Evolutionary conservation across 2,329 filamentous ascomycete species (phyloP).

Genomic region (Phaeophleospora eucalypticola): DNA sequence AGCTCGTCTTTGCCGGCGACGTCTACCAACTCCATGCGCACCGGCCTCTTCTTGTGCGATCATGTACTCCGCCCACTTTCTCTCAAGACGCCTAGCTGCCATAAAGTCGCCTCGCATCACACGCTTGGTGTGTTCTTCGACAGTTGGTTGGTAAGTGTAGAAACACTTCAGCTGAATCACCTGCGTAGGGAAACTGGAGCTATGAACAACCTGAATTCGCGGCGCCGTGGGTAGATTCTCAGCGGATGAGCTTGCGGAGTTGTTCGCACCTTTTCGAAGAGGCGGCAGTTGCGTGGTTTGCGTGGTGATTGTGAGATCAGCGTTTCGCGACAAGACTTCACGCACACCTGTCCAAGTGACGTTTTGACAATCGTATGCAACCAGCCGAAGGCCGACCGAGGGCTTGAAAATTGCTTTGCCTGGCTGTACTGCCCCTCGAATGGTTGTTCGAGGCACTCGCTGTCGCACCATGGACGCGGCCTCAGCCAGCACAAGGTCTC

Average conservation of each 20-base stretch:
- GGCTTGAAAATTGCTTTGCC: slow-evolving; percentile 27
- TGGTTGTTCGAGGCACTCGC: slow-evolving; percentile 40
- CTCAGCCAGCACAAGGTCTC: slow-evolving; percentile 79
- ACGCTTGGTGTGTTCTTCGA: slow-evolving; percentile 87
- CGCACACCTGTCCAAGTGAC: slow-evolving; percentile 90
- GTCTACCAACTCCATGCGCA: slow-evolving; percentile 59
- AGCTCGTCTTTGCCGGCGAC: slow-evolving; percentile 70
- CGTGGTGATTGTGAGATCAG: slow-evolving; percentile 59
- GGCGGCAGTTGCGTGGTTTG: slow-evolving; percentile 25
- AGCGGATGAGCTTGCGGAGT: slow-evolving; percentile 23
- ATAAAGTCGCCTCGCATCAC: slow-evolving; percentile 72
- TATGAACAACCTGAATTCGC: slow-evolving; percentile 29
- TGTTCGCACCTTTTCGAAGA: slow-evolving; percentile 17
- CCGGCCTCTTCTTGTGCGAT: slow-evolving; percentile 83
- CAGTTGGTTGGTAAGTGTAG: slow-evolving; percentile 91
- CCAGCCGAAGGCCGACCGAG: slow-evolving; percentile 64
- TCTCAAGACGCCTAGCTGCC: slow-evolving; percentile 73
- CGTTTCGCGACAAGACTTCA: slow-evolving; percentile 80
- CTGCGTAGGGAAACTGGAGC: slow-evolving; percentile 64
- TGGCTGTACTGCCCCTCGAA: slow-evolving; percentile 34
- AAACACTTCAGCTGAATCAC: slow-evolving; percentile 88
- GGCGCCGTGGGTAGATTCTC: slow-evolving; percentile 18
- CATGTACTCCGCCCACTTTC: slow-evolving; percentile 94
- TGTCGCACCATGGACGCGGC: slow-evolving; percentile 73
- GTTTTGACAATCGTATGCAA: slow-evolving; percentile 86